phyloP scores from a whole-genome alignment of 208 protist genomes.

The Leishmania braziliensis region DNA sequence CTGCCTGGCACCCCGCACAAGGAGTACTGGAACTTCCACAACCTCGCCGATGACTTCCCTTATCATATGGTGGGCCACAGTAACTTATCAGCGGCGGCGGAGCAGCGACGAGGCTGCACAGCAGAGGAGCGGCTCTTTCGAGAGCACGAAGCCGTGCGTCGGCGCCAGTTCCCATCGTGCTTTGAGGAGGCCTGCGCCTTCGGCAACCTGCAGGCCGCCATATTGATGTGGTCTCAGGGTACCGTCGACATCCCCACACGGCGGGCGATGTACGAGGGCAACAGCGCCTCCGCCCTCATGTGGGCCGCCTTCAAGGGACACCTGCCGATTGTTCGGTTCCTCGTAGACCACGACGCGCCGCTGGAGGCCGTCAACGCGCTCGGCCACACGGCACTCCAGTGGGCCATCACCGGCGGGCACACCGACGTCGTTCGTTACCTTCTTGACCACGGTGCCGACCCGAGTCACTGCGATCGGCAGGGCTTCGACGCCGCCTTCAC shows the following conservation, averaged over 20 bases:
- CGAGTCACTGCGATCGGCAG: conserved; percentile 46
- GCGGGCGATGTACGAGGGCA: conserved; percentile 48
- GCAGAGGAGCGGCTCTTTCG: conserved; percentile 13
- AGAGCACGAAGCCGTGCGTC: conserved; percentile 32
- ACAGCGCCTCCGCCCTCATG: conserved; percentile 71
- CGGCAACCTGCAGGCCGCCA: conserved; percentile 54
- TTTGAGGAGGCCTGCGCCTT: conserved; percentile 72
- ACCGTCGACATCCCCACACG: conserved; percentile 38
- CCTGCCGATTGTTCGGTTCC: conserved; percentile 61
- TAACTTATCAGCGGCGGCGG: conserved; percentile 9
- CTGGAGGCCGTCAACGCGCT: conserved; percentile 43
- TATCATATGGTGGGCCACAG: conserved; percentile 38
- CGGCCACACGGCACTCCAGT: conserved; percentile 74
- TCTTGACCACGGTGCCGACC: conserved; percentile 72
- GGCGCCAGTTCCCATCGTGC: conserved; percentile 43
- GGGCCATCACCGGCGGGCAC: conserved; percentile 50
- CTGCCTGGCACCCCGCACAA: conserved; percentile 48
- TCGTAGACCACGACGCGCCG: conserved; percentile 63
- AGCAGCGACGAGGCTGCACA: conserved; percentile 5
- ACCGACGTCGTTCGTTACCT: conserved; percentile 58
- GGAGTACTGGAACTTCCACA: conserved; percentile 1
- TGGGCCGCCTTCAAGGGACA: conserved; percentile 68
- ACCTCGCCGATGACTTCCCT: conserved; percentile 37
- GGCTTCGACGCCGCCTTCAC: conserved; percentile 65
- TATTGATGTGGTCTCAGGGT: conserved; percentile 66